These are phyloP conservation scores for Ustilago nuda DNA, from an alignment of 1,284 basidiomycete genomes.

Conservation along the genomic window DNA sequence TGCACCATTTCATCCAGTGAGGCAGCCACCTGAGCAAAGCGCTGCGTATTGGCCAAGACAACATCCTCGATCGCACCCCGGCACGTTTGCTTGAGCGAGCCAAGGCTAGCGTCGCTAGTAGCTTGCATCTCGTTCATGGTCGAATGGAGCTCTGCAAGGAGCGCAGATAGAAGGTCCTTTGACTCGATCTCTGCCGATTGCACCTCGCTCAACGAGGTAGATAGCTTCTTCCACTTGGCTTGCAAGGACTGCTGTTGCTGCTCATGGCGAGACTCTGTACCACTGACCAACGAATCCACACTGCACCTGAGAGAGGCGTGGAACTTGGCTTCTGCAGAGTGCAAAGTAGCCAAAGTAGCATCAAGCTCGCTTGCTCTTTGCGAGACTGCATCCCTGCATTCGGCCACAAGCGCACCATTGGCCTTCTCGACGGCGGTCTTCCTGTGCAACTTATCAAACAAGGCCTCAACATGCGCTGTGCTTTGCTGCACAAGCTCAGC, in stretches of 20 bases:
- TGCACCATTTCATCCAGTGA: slow-evolving; percentile 68
- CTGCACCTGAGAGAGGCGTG: slow-evolving; percentile 72
- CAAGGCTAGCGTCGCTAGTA: slow-evolving; percentile 73
- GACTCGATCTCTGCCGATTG: slow-evolving; percentile 64
- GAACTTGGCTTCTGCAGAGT: slow-evolving; percentile 74
- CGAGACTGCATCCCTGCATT: slow-evolving; percentile 76
- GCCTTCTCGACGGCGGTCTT: slow-evolving; percentile 77
- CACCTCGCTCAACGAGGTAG: slow-evolving; percentile 30
- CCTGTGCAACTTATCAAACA: slow-evolving; percentile 86
- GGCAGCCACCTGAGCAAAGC: slow-evolving; percentile 57
- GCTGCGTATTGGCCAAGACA: slow-evolving; percentile 28
- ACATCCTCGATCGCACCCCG: slow-evolving; percentile 69
- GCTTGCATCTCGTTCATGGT: slow-evolving; percentile 75
- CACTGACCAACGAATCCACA: slow-evolving; percentile 61
- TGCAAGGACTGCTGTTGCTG: slow-evolving; percentile 73
- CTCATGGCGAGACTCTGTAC: slow-evolving; percentile 74
- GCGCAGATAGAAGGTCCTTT: slow-evolving; percentile 73
- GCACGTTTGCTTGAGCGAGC: slow-evolving; percentile 68
- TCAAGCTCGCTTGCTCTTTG: slow-evolving; percentile 74
- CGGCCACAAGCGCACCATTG: slow-evolving; percentile 77
- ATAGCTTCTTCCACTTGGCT: slow-evolving; percentile 31
- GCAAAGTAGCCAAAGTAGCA: slow-evolving; percentile 76
- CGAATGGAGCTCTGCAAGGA: slow-evolving; percentile 76
- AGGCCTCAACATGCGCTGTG: slow-evolving; percentile 77
- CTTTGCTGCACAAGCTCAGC: slow-evolving; percentile 78